Conservation (phyloP, 75 land plant genomes). For the Ceratopteris richardii region DNA sequence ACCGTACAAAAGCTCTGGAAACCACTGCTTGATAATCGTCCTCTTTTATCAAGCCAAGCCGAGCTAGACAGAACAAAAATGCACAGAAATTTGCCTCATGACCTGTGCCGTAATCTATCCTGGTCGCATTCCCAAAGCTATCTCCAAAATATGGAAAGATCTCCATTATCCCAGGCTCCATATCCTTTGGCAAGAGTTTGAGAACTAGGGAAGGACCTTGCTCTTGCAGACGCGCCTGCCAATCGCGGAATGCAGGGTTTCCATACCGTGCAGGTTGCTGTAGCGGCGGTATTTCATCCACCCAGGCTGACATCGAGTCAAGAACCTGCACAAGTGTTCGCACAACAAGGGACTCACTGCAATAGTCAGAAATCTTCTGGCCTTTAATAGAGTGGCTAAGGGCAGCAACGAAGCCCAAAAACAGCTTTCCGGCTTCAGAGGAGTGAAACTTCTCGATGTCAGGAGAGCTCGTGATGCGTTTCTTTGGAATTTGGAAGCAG, state of each 20-base stretch:
- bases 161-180: conserved; percentile 37
- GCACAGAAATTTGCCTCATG: conserved; percentile 97
- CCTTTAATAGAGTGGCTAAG: conserved; percentile 67
- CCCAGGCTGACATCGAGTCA: conserved; percentile 38
- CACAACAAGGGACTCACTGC: conserved; percentile 28
- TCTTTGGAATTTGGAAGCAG: conserved; percentile 48
- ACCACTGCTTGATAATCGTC: conserved; percentile 82
- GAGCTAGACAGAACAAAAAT: conserved; percentile 78
- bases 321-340: conserved; percentile 36
- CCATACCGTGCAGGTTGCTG: conserved; percentile 67
- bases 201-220: conserved; percentile 28
- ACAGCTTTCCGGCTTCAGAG: conserved; percentile 46
- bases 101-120: conserved; percentile 96
- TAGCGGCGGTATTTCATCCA: conserved; percentile 76
- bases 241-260: conserved; percentile 61
- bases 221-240: conserved; percentile 53
- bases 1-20: conserved; percentile 57
- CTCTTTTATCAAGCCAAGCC: conserved; percentile 53
- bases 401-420: conserved; percentile 82
- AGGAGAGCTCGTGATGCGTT: conserved; percentile 42
- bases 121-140: conserved; percentile 75
- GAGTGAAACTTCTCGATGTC: conserved; percentile 55
- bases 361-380: conserved; percentile 75
- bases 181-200: conserved; percentile 27
- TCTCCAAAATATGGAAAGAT: conserved; percentile 73